These are phyloP conservation scores for Lentinus brumalis DNA, from an alignment of 768 basidiomycete genomes.

Conservation along the genomic window DNA sequence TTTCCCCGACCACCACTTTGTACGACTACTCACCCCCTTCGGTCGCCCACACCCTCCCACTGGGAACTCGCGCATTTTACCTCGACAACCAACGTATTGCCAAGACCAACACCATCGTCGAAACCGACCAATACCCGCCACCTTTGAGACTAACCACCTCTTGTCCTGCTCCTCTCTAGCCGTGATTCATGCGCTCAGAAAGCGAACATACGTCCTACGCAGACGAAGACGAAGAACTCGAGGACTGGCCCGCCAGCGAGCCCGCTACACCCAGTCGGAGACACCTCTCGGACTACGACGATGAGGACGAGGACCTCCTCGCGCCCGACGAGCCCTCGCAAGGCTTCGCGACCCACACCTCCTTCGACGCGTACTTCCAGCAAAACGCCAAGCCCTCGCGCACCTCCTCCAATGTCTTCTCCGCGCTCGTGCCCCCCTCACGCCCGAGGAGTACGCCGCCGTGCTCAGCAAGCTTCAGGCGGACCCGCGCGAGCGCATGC, in stretches of 20 bases:
- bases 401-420: slow-evolving; percentile 83
- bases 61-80: too few relatives aligned
- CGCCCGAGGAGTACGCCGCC: slow-evolving; percentile 58
- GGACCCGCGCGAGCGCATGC: slow-evolving; percentile 27
- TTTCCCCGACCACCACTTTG: too few relatives aligned
- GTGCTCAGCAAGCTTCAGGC: slow-evolving; percentile 31
- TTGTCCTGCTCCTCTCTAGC: not conserved
- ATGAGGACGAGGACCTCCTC: slow-evolving; percentile 7
- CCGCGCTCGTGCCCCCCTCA: slow-evolving; percentile 68
- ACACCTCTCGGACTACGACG: slow-evolving; percentile 24
- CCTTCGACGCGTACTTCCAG: slow-evolving; percentile 87
- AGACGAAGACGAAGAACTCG: slow-evolving; percentile 19
- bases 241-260: slow-evolving; percentile 16
- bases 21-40: too few relatives aligned
- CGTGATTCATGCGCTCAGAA: slow-evolving; percentile 4
- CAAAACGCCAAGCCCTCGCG: slow-evolving; percentile 60
- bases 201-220: slow-evolving; percentile 10
- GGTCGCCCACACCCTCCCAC: too few relatives aligned
- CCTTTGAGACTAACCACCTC: not conserved
- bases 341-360: slow-evolving; percentile 54
- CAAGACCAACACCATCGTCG: too few relatives aligned
- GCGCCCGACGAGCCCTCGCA: slow-evolving; percentile 11
- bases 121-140: not conserved
- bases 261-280: slow-evolving; percentile 13
- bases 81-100: too few relatives aligned